A percentile compares a stretch with the other conserved stretches of the same genome.
Conservation (phyloP, 495 filamentous ascomycete species). For the Tuber borchii region DNA sequence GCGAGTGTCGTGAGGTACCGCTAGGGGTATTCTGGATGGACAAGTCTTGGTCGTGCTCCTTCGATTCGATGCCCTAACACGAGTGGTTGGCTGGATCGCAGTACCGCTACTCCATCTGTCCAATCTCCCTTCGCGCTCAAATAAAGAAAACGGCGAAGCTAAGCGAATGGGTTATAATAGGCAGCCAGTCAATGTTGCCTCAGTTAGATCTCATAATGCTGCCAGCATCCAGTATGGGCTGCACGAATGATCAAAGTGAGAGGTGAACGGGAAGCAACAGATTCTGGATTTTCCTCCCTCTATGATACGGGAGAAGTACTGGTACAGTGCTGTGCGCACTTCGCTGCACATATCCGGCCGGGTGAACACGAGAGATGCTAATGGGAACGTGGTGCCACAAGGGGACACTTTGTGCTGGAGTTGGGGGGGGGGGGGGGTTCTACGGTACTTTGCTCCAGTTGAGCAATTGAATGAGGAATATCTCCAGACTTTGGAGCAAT, state of each 20-base stretch:
- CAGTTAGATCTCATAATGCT: neutral
- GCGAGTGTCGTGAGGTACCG: too few relatives aligned
- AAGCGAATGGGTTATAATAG: neutral
- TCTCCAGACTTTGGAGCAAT: neutral
- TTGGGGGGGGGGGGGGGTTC: neutral
- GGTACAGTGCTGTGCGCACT: neutral
- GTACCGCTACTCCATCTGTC: neutral
- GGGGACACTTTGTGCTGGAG: neutral
- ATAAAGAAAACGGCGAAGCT: neutral
- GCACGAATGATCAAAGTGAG: neutral
- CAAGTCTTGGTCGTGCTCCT: too few relatives aligned
- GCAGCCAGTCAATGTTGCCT: neutral
- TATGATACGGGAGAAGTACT: neutral
- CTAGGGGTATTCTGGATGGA: too few relatives aligned
- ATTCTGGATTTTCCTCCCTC: neutral
- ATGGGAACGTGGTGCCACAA: neutral
- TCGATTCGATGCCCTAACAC: neutral
- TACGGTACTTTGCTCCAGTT: neutral
- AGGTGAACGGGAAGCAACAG: neutral
- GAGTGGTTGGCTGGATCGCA: neutral
- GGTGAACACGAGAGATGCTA: neutral
- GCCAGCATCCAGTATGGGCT: neutral
- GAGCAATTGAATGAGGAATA: neutral
- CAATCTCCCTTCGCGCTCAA: slow-evolving; percentile 1
- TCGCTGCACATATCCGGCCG: neutral